A percentile compares a stretch with the other conserved stretches of the same genome.
Evolutionary conservation across 768 basidiomycete genomes (phyloP).

Genomic region (Lentinula detonsa): DNA sequence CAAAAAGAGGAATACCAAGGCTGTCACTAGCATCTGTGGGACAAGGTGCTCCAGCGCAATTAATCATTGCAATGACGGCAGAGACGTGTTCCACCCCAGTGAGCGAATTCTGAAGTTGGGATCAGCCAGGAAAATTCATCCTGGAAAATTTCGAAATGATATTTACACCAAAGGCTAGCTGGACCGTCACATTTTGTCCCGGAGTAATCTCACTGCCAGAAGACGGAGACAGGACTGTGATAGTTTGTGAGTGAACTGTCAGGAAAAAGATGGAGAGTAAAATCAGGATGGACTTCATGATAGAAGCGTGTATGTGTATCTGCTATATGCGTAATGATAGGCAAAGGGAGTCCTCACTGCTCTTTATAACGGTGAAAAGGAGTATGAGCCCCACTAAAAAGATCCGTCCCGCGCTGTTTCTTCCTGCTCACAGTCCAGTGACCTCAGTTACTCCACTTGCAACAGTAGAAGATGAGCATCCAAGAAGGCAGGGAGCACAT

Average conservation of each 20-base stretch:
- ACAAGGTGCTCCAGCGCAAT: background rate
- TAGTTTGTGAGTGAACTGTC: background rate
- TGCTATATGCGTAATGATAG: background rate
- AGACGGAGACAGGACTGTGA: background rate
- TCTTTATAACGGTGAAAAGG: background rate
- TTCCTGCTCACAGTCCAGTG: background rate
- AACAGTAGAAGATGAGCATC: background rate
- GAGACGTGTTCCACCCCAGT: conserved; percentile 1
- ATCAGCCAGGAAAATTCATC: background rate
- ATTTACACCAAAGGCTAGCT: background rate
- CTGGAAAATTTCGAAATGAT: background rate
- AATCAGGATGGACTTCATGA: background rate
- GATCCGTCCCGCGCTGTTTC: background rate
- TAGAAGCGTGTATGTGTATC: background rate
- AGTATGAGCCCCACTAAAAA: background rate
- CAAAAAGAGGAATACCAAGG: background rate
- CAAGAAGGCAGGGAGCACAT: background rate
- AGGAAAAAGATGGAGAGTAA: background rate
- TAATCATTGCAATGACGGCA: background rate
- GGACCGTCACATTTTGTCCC: background rate
- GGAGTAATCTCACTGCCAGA: background rate
- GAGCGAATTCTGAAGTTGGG: background rate
- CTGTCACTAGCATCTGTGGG: background rate
- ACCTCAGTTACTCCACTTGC: background rate
- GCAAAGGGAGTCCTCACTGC: no score